phyloP scores from a whole-genome alignment of 176 grass and related monocot genomes.

The Rhynchospora breviuscula region DNA sequence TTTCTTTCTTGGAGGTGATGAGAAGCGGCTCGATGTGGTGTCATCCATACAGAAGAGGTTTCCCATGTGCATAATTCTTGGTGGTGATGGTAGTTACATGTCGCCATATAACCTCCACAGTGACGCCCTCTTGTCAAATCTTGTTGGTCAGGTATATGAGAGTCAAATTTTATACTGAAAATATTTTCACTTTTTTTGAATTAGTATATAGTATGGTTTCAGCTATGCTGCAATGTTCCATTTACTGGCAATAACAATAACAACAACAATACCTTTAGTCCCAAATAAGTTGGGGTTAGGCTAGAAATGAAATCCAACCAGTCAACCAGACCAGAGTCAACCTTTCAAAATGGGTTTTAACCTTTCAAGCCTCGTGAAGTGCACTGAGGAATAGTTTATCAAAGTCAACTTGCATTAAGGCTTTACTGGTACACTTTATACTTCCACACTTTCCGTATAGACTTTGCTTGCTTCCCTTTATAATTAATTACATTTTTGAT shows the following conservation, averaged over 20 bases:
- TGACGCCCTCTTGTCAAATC: constrained; percentile 86
- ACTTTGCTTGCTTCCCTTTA: neutral
- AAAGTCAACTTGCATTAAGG: neutral
- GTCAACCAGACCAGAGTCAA: too few relatives aligned
- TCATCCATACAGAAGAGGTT: constrained; percentile 90
- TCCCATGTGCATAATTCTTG: constrained; percentile 94
- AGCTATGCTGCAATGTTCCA: neutral
- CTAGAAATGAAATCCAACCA: too few relatives aligned
- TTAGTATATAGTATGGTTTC: neutral
- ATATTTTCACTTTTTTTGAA: neutral
- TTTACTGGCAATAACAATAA: neutral
- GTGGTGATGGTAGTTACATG: constrained; percentile 98
- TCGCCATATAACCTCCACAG: constrained; percentile 88
- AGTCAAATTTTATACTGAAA: neutral
- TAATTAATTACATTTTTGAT: neutral
- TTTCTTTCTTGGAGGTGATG: constrained; percentile 98
- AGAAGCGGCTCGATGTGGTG: constrained; percentile 73
- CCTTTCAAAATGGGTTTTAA: neutral
- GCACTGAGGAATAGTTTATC: neutral
- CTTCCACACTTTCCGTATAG: neutral
- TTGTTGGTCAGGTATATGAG: constrained; percentile 74
- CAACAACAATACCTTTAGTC: too few relatives aligned
- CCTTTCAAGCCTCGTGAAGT: neutral
- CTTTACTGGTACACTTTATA: neutral
- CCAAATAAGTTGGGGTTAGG: too few relatives aligned